phyloP scores from a whole-genome alignment of 345 rosid species.

The Excoecaria cochinchinensis region DNA sequence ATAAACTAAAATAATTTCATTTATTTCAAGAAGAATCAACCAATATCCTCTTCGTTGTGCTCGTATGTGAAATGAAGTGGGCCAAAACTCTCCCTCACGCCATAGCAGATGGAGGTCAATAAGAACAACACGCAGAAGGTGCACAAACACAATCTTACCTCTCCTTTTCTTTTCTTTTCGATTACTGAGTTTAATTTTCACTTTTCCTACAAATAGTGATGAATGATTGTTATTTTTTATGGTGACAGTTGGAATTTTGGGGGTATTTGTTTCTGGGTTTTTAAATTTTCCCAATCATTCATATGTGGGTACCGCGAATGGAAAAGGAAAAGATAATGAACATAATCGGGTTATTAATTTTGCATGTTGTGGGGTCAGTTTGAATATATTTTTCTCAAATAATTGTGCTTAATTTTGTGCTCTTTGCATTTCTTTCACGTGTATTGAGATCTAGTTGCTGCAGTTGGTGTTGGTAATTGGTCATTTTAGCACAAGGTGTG shows the following conservation, averaged over 20 bases:
- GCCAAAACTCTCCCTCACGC: background rate
- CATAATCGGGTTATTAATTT: background rate
- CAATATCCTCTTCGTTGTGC: background rate
- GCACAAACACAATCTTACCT: background rate
- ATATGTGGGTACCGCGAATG: background rate
- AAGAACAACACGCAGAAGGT: slow-evolving; percentile 41
- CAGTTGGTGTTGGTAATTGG: background rate
- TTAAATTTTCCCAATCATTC: background rate
- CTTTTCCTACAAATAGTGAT: background rate
- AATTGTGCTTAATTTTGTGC: background rate
- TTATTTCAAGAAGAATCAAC: slow-evolving; percentile 6
- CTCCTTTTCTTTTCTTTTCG: background rate
- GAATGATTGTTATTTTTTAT: background rate
- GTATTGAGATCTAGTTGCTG: background rate
- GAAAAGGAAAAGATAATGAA: background rate
- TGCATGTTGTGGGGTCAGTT: background rate
- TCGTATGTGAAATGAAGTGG: slow-evolving; percentile 19
- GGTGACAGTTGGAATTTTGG: background rate
- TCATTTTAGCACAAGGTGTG: background rate
- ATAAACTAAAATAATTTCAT: background rate
- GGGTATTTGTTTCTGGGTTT: background rate
- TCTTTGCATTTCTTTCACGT: background rate
- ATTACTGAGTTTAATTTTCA: background rate
- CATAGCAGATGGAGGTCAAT: slow-evolving; percentile 46
- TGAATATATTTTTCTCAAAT: background rate